Conservation (phyloP, 257 asterid species). For the Solanum piurae region DNA sequence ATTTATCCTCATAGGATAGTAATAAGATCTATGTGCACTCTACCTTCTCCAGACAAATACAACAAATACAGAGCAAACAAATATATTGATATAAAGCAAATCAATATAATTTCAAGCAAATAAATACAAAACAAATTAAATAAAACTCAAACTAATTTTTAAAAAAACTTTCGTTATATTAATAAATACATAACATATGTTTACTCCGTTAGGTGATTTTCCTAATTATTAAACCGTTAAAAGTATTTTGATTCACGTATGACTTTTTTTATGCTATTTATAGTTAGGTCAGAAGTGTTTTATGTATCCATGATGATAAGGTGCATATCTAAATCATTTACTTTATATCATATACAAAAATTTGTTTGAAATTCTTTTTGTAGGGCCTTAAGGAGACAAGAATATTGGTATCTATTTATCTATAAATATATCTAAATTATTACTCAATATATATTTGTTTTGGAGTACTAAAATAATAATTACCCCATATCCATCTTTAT, state of each 20-base stretch:
- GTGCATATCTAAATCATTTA: not conserved
- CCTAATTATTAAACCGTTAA: not conserved
- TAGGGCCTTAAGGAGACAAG: not conserved
- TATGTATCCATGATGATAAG: not conserved
- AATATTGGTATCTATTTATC: not conserved
- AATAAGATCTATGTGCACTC: too few species aligned
- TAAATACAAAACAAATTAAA: too few species aligned
- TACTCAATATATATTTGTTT: not conserved
- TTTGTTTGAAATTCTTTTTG: not conserved
- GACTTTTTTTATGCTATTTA: not conserved
- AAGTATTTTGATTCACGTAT: not conserved
- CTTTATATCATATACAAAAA: not conserved
- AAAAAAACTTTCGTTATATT: too few species aligned
- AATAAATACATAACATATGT: too few species aligned
- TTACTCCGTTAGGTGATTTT: too few species aligned
- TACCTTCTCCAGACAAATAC: too few species aligned
- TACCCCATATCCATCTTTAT: not conserved
- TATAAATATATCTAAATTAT: not conserved
- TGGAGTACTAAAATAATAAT: not conserved
- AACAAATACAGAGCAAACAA: too few species aligned
- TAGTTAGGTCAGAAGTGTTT: not conserved
- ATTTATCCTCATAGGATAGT: too few species aligned
- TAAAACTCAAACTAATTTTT: too few species aligned
- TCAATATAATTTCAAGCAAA: too few species aligned
- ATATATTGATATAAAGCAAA: too few species aligned